These are phyloP conservation scores for Termitomyces sp. DNA, from an alignment of 768 basidiomycete species.

Conservation along the genomic window DNA sequence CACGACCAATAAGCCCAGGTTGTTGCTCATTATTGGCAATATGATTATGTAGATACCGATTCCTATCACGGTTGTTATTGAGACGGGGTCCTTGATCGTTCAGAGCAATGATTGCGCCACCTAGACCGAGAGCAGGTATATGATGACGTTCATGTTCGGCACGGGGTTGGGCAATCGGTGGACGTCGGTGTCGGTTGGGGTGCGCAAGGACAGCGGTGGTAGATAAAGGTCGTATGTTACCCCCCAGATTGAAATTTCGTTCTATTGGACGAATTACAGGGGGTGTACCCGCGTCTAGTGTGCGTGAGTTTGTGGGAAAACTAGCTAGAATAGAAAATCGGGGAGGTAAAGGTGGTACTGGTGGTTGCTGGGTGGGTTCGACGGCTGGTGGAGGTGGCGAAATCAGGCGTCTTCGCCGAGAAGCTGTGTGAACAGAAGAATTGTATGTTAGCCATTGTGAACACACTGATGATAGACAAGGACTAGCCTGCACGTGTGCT, in stretches of 20 bases:
- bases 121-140: constrained; percentile 57
- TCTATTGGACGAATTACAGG: constrained; percentile 47
- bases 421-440: background rate
- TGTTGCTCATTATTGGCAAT: background rate
- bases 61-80: constrained; percentile 7
- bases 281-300: constrained; percentile 24
- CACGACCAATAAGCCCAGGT: constrained; percentile 15
- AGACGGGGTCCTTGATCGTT: constrained; percentile 21
- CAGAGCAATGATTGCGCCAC: constrained; percentile 53
- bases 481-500: constrained; percentile 14
- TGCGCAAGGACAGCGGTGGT: constrained; percentile 11
- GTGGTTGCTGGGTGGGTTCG: constrained; percentile 37
- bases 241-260: constrained; percentile 50
- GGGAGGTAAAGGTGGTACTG: constrained; percentile 48
- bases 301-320: constrained; percentile 30
- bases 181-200: constrained; percentile 21
- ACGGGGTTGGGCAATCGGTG: constrained; percentile 19
- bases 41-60: constrained; percentile 14
- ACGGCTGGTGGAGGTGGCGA: constrained; percentile 41
- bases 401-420: constrained; percentile 20
- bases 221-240: constrained; percentile 16
- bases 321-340: constrained; percentile 31
- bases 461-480: background rate
- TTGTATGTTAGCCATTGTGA: background rate
- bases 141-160: constrained; percentile 47